Evolutionary conservation across 257 asterid genomes (phyloP), one percentile per base, ranked within the genome.

Genomic region (Henckelia pumila): DNA sequence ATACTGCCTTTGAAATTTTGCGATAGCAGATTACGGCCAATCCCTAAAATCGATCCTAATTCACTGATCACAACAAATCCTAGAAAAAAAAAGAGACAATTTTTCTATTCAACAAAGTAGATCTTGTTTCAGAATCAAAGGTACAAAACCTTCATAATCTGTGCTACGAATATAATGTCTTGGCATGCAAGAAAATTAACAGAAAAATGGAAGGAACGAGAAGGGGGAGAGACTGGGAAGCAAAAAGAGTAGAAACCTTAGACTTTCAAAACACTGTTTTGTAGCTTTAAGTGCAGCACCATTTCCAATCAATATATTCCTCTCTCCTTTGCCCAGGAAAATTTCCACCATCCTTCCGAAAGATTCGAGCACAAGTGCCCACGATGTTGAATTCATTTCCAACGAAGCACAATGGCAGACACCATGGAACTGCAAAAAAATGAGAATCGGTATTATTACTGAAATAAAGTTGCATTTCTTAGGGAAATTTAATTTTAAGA

Each of bases 191-290:
- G 64, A 73, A 73, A 67, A 50, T 70, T 21, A 24, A 6, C 32
- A 17, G 57, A 56, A 40, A 21, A 29, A 32, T n/a, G n/a, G 32
- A 14, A 23, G 14, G 60, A 52, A 52, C 47, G 22, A 28, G 61
- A 50, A 66, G 66, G 23, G 37, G 47, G 24, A 52, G 55, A 64
- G 49, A 60, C 44, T 67, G 53, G 19, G 26, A 53, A 53, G 47
- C 24, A 50, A 16, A 23, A 60, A 20, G 20, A 37, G 10, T 58
- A 64, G 79, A 29, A 77, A 91, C 98, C 93, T 75, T 78, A 85
- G 52, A 73, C 80, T 85, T 76, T 86, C 94, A 33, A 88, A 76
- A 80, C 91, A 83, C 40, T 84, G 85, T 76, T 82, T 81, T 64
- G 82, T 79, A 67, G 94, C 85, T 81, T 79, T 74, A 66, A 73